Base-by-base conservation (phyloP, 768 basidiomycete genomes). In the Phylloporus sp. region DNA sequence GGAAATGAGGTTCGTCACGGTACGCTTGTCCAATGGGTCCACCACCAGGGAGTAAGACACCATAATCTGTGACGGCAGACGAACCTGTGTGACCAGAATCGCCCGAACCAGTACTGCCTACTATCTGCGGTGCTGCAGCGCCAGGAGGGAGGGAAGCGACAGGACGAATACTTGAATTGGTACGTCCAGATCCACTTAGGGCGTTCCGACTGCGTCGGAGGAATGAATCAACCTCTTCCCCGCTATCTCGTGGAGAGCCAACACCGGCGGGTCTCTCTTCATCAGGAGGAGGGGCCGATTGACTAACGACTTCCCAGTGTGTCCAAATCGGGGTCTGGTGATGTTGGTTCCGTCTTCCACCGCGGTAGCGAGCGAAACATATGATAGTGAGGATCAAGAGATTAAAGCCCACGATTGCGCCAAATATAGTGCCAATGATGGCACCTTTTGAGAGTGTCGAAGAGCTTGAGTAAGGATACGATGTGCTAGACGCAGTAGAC, bases 181-280 rank as follows among this genome's bases (percentile, higher is more conserved):
- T 41, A 34, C 45, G 55, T 18, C 55, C 56, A 2, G 61, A 53
- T 40, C 55, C 63, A 36, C 56, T 53, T 0, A 57, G 50, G 4
- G 55, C 66, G 9, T 55, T 53, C 16, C 57, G 56, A 52, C 72
- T 72, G 1, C 66, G 70, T 47, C 72, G 76, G 5, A 86, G 72
- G 73, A 88, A 85, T 0, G 86, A 74, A 59, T 86, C 85, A 3
- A 68, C 72, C 63, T 87, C 86, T 60, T 86, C 85, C 6, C 86
- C 86, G 45, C 84, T 87, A 27, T 77, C 76, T 10, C 85, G 75
- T 1, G 86, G 84, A 23, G 82, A 82, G 29, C 85, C 84, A 66
- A 86, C 82, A n/a, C 82, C 85, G 11, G 74, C 72, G 3, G 72
- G 61, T 27, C 71, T 70, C 20, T 70, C 76, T 13, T 60, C 64